These are phyloP conservation scores for Pezicula neosporulosa DNA, from an alignment of 2,329 filamentous ascomycete genomes.

Conservation along the genomic window DNA sequence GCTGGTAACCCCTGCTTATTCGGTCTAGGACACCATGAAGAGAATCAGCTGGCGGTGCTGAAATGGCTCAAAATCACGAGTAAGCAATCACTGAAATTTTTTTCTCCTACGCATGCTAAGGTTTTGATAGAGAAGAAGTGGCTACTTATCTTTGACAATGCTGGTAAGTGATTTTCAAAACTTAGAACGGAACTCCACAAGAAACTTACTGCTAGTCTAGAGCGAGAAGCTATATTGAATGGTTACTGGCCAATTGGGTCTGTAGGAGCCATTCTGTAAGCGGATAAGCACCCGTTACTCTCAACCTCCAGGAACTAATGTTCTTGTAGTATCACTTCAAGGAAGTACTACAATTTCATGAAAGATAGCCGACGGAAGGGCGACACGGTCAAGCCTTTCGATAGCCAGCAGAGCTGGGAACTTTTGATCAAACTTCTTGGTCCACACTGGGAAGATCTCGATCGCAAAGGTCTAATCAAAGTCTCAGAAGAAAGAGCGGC, in stretches of 20 bases:
- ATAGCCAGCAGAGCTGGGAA: slow-evolving; percentile 13
- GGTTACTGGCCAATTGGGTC: slow-evolving; percentile 22
- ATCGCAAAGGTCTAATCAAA: slow-evolving; percentile 9
- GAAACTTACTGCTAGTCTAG: not conserved
- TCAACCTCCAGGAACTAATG: not conserved
- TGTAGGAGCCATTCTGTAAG: slow-evolving; percentile 15
- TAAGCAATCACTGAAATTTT: not conserved
- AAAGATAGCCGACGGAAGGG: slow-evolving; percentile 16
- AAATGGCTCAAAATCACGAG: slow-evolving; percentile 16
- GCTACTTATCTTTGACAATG: slow-evolving; percentile 18
- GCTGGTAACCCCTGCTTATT: not conserved
- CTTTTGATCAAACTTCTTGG: slow-evolving; percentile 16
- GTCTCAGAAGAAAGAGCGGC: slow-evolving; percentile 11
- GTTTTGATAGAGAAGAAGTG: slow-evolving; percentile 6
- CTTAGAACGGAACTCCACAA: not conserved
- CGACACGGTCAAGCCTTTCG: slow-evolving; percentile 18
- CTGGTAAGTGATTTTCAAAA: slow-evolving; percentile 5
- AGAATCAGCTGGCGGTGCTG: slow-evolving; percentile 12
- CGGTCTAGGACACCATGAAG: slow-evolving; percentile 10
- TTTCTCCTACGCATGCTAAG: not conserved
- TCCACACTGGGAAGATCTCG: slow-evolving; percentile 12
- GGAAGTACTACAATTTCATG: slow-evolving; percentile 23
- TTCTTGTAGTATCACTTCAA: slow-evolving; percentile 14
- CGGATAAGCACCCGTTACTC: not conserved
- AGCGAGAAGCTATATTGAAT: slow-evolving; percentile 16